A percentile compares a stretch with the other conserved stretches of the same genome.
Evolutionary conservation across 2,329 filamentous ascomycete genomes (phyloP).

Genomic region (Cladophialophora psammophila): DNA sequence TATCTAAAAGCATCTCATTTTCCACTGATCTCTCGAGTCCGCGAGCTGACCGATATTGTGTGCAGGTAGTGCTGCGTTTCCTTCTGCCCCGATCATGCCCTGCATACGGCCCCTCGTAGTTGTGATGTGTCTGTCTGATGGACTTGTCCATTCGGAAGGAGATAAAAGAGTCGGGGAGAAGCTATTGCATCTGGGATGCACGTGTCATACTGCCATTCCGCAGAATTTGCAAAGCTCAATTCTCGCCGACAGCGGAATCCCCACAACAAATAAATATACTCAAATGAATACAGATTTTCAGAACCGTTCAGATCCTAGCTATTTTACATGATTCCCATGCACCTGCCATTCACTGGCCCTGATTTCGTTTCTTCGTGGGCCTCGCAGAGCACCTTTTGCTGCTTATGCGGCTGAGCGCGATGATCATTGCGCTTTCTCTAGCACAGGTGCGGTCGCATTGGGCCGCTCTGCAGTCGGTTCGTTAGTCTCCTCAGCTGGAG

Average conservation of each 20-base stretch:
- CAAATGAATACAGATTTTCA: neutral
- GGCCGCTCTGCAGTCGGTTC: neutral
- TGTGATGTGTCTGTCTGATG: neutral
- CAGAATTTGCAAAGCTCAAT: neutral
- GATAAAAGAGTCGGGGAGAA: neutral
- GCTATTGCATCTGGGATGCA: neutral
- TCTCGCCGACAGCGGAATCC: neutral
- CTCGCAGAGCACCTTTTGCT: neutral
- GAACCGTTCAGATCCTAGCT: neutral
- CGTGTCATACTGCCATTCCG: neutral
- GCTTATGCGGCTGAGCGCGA: neutral
- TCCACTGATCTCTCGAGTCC: neutral
- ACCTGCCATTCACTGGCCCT: neutral
- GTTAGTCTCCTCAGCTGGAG: neutral
- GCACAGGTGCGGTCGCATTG: neutral
- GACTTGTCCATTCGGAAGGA: neutral
- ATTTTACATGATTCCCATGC: neutral
- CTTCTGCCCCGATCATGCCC: neutral
- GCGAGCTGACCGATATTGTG: slow-evolving; percentile 22
- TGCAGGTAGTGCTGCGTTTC: slow-evolving; percentile 12
- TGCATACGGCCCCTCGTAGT: neutral
- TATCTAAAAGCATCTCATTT: neutral
- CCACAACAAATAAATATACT: neutral
- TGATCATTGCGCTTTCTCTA: neutral
- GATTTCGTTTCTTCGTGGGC: neutral